phyloP scores from a whole-genome alignment of 345 rosid genomes.

The Ceriops tagal region DNA sequence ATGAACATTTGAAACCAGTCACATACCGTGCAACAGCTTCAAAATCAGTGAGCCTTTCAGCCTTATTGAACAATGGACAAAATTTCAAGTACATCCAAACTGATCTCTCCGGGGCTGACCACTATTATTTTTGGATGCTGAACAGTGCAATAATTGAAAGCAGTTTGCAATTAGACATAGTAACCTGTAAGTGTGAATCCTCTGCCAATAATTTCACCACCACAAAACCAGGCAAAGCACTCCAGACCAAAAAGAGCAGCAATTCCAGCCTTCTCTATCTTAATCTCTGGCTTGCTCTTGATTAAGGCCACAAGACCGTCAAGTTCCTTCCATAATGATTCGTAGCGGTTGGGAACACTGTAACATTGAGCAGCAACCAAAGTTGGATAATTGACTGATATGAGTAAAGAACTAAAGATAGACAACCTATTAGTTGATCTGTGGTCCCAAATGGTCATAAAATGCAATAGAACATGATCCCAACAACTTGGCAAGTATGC shows the following conservation, averaged over 20 bases:
- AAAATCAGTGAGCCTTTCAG: background rate
- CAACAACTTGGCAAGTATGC: too few species aligned
- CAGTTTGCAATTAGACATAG: background rate
- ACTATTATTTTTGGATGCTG: too few species aligned
- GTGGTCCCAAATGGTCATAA: too few species aligned
- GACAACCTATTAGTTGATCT: too few species aligned
- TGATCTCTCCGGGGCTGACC: too few species aligned
- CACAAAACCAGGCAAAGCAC: constrained; percentile 21
- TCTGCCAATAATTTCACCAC: constrained; percentile 17
- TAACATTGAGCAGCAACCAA: background rate
- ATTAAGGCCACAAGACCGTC: background rate
- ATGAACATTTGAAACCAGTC: background rate
- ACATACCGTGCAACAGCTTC: background rate
- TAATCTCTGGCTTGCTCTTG: background rate
- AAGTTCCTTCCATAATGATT: constrained; percentile 16
- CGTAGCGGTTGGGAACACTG: constrained; percentile 14
- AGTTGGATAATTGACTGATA: background rate
- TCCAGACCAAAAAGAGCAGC: constrained; percentile 17
- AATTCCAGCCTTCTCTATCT: constrained; percentile 12
- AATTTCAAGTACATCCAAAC: background rate
- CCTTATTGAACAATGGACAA: background rate
- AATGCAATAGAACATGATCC: too few species aligned
- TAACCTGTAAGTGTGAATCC: constrained; percentile 16
- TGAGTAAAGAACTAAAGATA: too few species aligned
- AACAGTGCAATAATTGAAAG: background rate